Base-by-base conservation (phyloP, 352 stramenopile species). In the Phytophthora foliorum region DNA sequence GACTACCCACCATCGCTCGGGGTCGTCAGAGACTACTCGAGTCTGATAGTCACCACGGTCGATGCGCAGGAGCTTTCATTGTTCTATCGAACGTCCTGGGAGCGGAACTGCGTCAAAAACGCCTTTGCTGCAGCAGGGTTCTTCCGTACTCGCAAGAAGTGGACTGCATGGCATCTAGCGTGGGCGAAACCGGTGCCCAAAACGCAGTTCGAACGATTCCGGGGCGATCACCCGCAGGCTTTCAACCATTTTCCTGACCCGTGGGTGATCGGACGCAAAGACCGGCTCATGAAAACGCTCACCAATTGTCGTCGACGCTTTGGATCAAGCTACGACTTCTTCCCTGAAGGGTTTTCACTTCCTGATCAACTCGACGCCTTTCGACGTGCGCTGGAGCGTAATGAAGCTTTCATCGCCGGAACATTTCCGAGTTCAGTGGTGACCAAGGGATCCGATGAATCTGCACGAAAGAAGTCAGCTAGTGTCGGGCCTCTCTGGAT, bases 41-140 rank as follows among this genome's bases (percentile, higher is more conserved):
- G 71, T 27, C 53, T 52, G 16, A 49, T 72, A 0, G 53, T 89
- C 19, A 67, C 89, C 4, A 51, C 61, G 1, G 77, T 97, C 9
- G 77, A 80, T 6, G 49, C 75, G 7, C 67, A 67, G 31, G 61
- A 87, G 16, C 69, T 81, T 3, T 62, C 62, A 34, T 61, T 92
- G 11, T 78, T 87, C 27, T 97, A 92, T 75, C 92, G 92, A 57
- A 93, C 86, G 3, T 90, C 95, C 38, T 98, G 92, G 92, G 92
- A 97, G 57, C 86, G 92, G 29, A 97, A 97, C 68, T 97, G 90
- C 62, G 87, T 98, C n/a, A 97, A 97, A 71, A 96, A 97, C 50
- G 87, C 91, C 0, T 97, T 98, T 50, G 81, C 80, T 9, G 75
- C 78, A 8, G 91, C 91, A 0, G 92, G 92, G 0, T 70, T 98